These are phyloP conservation scores for Bipolaris victoriae DNA, from an alignment of 2,329 filamentous ascomycete species.

Conservation along the genomic window DNA sequence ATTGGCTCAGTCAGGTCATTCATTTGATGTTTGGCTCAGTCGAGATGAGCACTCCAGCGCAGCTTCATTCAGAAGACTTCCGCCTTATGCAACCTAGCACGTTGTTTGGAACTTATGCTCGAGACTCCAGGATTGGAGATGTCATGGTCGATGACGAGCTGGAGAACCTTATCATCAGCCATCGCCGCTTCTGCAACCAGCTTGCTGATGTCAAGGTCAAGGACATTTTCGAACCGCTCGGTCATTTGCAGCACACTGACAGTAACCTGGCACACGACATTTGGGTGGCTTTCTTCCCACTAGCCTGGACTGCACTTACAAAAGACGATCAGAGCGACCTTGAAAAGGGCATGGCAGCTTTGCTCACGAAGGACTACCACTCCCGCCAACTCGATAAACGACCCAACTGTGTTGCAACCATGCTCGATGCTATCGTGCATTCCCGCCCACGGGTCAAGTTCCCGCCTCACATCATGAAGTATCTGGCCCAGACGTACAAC, in stretches of 20 bases:
- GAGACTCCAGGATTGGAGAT: conserved; percentile 67
- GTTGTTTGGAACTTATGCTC: conserved; percentile 74
- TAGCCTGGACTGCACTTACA: conserved; percentile 88
- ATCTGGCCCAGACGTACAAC: conserved; percentile 90
- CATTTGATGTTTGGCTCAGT: conserved; percentile 91
- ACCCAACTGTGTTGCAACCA: conserved; percentile 91
- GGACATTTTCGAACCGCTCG: conserved; percentile 87
- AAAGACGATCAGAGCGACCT: conserved; percentile 89
- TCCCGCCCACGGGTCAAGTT: conserved; percentile 88
- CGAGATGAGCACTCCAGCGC: conserved; percentile 79
- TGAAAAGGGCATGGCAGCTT: conserved; percentile 85
- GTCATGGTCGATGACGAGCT: conserved; percentile 82
- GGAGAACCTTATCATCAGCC: conserved; percentile 76
- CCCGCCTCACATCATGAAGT: conserved; percentile 95
- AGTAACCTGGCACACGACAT: conserved; percentile 81
- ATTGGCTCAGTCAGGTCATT: conserved; percentile 95
- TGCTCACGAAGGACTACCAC: conserved; percentile 95
- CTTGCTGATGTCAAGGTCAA: conserved; percentile 84
- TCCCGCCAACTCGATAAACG: conserved; percentile 91
- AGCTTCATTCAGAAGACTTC: conserved; percentile 85
- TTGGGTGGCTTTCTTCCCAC: conserved; percentile 89
- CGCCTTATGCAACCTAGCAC: conserved; percentile 75
- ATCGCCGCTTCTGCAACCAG: conserved; percentile 83
- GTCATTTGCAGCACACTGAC: conserved; percentile 91
- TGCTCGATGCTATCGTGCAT: conserved; percentile 85